Base-by-base conservation (phyloP, 495 filamentous ascomycete species). In the Daldinia bambusicola region DNA sequence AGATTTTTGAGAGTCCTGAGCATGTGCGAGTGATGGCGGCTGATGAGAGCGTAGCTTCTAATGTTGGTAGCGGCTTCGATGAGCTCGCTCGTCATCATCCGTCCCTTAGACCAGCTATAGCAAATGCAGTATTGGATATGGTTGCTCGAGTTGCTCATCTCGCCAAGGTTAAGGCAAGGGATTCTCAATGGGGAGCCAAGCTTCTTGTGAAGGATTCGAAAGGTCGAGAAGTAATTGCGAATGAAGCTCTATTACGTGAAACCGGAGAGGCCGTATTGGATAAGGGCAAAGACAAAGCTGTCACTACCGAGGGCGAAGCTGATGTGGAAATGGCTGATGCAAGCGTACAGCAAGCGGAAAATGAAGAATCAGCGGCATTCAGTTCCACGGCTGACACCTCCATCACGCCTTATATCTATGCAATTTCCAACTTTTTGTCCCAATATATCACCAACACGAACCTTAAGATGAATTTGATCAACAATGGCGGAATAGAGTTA, bases 41-140 rank as follows among this genome's bases (percentile, higher is more conserved):
- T 40, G 94, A 97, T 61, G 82, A 86, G 6, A 88, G 90, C n/a
- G 80, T 90, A 36, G 79, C 90, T 2, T 80, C 76, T 41, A 84
- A 85, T 43, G 82, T 98, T 43, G 95, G 96, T 20, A 87, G 85
- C 6, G 91, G 91, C 12, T 97, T 99, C 75, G 96, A 99, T 76
- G 95, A 99, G 76, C 84, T 99, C 63, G 90, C 95, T 32, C 89
- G 95, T 18, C 95, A 99, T 75, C 96, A 99, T 76, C 96, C 95
- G 0, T 84, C 84, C 10, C 82, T 99, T 51, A 93, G 93, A 63
- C 83, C 87, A 31, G 86, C 87, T 12, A 93, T 98, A 63, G 89
- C 96, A 80, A 87, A 89, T 73, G 88, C 90, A 5, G 87, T 97
- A 13, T 84, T 94, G 38, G 87, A 92, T 55, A 97, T 97, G 93